A percentile compares a stretch with the other conserved stretches of the same genome.
Conservation (phyloP, 768 basidiomycete genomes). For the Hygrocybe coccinea region DNA sequence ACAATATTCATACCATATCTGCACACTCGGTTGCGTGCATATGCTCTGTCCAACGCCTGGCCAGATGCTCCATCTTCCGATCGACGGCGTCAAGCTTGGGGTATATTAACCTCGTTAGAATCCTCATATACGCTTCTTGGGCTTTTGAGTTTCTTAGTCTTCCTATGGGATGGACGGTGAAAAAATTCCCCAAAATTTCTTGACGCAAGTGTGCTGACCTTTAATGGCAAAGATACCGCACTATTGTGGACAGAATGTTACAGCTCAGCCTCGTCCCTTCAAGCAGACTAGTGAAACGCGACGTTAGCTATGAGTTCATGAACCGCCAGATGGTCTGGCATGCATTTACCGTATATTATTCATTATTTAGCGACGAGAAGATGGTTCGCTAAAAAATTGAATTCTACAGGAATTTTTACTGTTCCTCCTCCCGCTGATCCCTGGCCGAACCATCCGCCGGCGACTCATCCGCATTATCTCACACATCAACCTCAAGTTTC, state of each 20-base stretch:
- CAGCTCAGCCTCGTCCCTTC: conserved; percentile 70
- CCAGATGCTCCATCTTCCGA: conserved; percentile 85
- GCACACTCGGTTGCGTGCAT: conserved; percentile 63
- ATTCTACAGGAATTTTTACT: conserved; percentile 81
- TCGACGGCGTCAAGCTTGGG: conserved; percentile 69
- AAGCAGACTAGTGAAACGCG: conserved; percentile 60
- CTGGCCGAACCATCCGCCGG: conserved; percentile 59
- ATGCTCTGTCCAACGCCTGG: conserved; percentile 84
- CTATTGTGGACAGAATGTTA: conserved; percentile 74
- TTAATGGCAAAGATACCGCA: conserved; percentile 62
- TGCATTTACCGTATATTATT: conserved; percentile 81
- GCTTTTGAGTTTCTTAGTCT: conserved; percentile 73
- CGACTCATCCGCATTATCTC: conserved; percentile 40
- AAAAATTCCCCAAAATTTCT: conserved; percentile 20
- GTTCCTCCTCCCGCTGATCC: conserved; percentile 84
- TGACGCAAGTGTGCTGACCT: background rate
- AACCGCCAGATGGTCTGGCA: conserved; percentile 99
- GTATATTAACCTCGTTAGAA: conserved; percentile 59
- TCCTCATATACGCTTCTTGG: conserved; percentile 57
- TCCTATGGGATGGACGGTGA: conserved; percentile 83
- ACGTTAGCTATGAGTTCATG: conserved; percentile 98
- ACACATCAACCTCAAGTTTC: conserved; percentile 24
- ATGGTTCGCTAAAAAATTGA: conserved; percentile 7
- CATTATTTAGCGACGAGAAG: background rate
- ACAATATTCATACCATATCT: conserved; percentile 77